Conservation (phyloP, 257 asterid species). For the Handroanthus guayacan region DNA sequence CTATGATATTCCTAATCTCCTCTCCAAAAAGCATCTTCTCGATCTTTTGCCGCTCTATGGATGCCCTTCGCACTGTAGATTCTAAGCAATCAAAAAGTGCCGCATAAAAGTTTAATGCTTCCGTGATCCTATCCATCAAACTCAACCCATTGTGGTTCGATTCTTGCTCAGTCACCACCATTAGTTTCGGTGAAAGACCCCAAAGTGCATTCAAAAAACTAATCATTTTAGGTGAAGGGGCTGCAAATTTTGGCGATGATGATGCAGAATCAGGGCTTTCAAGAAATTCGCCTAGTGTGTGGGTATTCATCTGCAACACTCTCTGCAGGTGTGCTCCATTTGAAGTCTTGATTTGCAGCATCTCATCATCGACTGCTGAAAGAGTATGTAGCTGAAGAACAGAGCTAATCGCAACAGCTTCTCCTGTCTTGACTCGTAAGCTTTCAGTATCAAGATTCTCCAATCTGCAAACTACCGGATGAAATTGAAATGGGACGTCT, state of each 20-base stretch:
- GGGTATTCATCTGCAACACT: conserved; percentile 43
- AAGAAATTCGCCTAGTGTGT: conserved; percentile 58
- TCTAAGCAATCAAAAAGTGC: conserved; percentile 83
- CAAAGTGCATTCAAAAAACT: conserved; percentile 52
- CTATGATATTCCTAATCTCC: conserved; percentile 70
- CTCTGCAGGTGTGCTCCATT: conserved; percentile 40
- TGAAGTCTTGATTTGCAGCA: conserved; percentile 36
- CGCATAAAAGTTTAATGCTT: conserved; percentile 67
- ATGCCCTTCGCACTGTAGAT: conserved; percentile 55
- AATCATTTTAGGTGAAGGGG: conserved; percentile 45
- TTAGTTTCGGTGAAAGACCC: conserved; percentile 68
- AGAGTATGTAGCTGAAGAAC: conserved; percentile 64
- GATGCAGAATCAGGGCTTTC: conserved; percentile 60
- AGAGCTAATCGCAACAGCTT: conserved; percentile 72
- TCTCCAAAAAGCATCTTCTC: conserved; percentile 71
- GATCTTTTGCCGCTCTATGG: conserved; percentile 60
- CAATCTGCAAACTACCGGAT: conserved; percentile 55
- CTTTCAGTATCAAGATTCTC: conserved; percentile 64
- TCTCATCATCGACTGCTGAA: conserved; percentile 59
- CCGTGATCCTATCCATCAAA: conserved; percentile 65
- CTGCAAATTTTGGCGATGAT: conserved; percentile 44
- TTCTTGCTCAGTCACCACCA: conserved; percentile 81
- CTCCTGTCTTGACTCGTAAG: conserved; percentile 72
- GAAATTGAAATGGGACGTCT: conserved; percentile 72
- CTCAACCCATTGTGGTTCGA: conserved; percentile 60